Base-by-base conservation (phyloP, 768 basidiomycete species). In the Coprinellus micaceus region DNA sequence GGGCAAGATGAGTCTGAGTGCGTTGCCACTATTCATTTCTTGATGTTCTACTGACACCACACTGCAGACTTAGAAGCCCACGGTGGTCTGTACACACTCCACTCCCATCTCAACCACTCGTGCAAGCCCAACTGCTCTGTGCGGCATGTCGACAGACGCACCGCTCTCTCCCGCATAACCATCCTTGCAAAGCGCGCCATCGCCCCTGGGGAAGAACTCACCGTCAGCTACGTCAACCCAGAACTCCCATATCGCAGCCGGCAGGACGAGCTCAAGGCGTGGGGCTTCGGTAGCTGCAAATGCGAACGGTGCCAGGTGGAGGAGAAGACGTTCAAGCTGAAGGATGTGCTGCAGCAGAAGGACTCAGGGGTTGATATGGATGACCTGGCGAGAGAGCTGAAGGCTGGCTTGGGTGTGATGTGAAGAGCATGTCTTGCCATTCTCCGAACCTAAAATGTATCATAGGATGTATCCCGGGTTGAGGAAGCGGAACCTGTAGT, bases 101-200 rank as follows among this genome's bases (percentile, higher is more conserved):
- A 95, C 67, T 88, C 92, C 2, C 90, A 94, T 61, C 69, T 95
- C 28, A 97, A 96, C 69, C 94, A 97, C 68, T 80, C 80, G 6
- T 97, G 94, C 69, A 68, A 73, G 17, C 91, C 94, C 0, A 95
- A 92, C 68, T 62, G 86, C 47, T 88, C 90, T 17, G 84, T 89
- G 15, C 84, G 88, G 2, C 92, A 92, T 66, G 71, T 91, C 55
- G 86, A 90, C 67, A 80, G 78, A 60, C 82, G 82, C 49, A 82
- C 76, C 1, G 79, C 86, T 1, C 84, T 91, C 53, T 77, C 86
- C 6, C 82, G 90, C 36, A 88, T 96, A 66, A 85, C 88, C 0
- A 66, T 92, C 24, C 68, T 90, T n/a, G 88, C 93, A 4, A 82
- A 79, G 54, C 68, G 74, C 10, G 74, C 80, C 19, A 86, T 97